Conservation (phyloP, 768 basidiomycete genomes). For the Boletus rufocinnamomeus region DNA sequence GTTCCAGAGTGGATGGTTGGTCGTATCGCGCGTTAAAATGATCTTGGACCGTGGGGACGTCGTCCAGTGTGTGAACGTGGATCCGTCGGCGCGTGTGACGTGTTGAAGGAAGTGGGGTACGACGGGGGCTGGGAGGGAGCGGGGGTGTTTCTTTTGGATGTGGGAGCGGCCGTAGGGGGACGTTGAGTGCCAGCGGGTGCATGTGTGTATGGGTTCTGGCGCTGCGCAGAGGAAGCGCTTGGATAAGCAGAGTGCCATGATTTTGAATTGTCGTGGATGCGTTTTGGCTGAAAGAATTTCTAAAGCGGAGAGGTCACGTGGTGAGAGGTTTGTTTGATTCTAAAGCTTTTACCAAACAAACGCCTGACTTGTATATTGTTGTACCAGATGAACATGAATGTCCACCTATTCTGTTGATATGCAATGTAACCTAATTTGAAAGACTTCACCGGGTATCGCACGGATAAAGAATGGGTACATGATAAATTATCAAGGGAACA, state of each 20-base stretch:
- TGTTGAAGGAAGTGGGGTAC: conserved; percentile 86
- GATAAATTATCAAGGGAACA: conserved; percentile 12
- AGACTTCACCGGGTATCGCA: background rate
- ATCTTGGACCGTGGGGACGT: conserved; percentile 82
- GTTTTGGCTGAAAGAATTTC: background rate
- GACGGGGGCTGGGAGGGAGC: conserved; percentile 75
- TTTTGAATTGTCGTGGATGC: background rate
- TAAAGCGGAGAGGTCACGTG: background rate
- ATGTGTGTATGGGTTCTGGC: conserved; percentile 10
- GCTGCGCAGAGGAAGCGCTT: conserved; percentile 13
- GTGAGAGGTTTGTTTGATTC: background rate
- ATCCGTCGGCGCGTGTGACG: conserved; percentile 86
- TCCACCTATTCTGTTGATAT: no score
- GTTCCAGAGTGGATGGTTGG: conserved; percentile 88
- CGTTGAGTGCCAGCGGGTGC: conserved; percentile 53
- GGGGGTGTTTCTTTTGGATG: conserved; percentile 70
- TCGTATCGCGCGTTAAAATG: conserved; percentile 81
- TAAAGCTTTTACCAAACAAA: background rate
- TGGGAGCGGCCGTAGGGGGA: conserved; percentile 86
- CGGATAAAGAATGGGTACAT: conserved; percentile 12
- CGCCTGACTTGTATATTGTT: background rate
- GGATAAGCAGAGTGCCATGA: conserved; percentile 21
- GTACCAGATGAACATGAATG: no score
- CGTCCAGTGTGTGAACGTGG: conserved; percentile 84
- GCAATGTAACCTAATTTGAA: no score